Evolutionary conservation across 1,284 basidiomycete genomes (phyloP).

Genomic region (Fomitopsis pinicola): DNA sequence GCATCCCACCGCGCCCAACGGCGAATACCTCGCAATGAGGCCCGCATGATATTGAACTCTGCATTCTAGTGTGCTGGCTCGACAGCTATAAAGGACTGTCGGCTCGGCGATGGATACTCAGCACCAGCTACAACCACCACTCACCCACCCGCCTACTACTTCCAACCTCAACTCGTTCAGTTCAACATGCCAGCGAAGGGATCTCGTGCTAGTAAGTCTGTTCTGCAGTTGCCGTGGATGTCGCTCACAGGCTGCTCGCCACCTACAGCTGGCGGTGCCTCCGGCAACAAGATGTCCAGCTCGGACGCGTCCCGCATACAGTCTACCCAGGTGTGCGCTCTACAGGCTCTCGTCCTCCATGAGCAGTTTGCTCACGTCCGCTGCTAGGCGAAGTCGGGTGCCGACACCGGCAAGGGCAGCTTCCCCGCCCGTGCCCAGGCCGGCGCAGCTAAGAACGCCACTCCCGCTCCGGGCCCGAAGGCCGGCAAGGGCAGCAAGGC

Average conservation of each 20-base stretch:
- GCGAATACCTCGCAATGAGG: background rate
- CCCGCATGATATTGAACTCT: background rate
- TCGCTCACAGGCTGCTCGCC: background rate
- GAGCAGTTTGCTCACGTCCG: background rate
- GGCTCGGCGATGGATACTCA: background rate
- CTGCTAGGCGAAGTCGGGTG: conserved; percentile 27
- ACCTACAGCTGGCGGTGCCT: conserved; percentile 15
- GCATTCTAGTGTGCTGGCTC: background rate
- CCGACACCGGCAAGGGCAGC: conserved; percentile 26
- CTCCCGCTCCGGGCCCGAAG: conserved; percentile 13
- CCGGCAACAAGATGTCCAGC: conserved; percentile 20
- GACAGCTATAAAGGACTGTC: background rate
- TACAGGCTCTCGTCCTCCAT: background rate
- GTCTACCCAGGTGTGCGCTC: conserved; percentile 25
- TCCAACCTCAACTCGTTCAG: background rate
- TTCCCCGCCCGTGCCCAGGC: conserved; percentile 27
- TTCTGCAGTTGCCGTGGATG: background rate
- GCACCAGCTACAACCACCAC: background rate
- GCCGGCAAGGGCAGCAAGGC: conserved; percentile 19
- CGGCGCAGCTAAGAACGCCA: conserved; percentile 22
- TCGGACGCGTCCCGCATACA: conserved; percentile 28
- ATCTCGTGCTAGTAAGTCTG: conserved; percentile 14
- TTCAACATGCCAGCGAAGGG: conserved; percentile 13
- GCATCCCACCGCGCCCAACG: background rate
- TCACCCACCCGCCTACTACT: background rate